Percentiles rank a stretch among this genome's conserved stretches.
Evolutionary conservation across 257 asterid species (phyloP).

Genomic region (Euphrasia confusa): DNA sequence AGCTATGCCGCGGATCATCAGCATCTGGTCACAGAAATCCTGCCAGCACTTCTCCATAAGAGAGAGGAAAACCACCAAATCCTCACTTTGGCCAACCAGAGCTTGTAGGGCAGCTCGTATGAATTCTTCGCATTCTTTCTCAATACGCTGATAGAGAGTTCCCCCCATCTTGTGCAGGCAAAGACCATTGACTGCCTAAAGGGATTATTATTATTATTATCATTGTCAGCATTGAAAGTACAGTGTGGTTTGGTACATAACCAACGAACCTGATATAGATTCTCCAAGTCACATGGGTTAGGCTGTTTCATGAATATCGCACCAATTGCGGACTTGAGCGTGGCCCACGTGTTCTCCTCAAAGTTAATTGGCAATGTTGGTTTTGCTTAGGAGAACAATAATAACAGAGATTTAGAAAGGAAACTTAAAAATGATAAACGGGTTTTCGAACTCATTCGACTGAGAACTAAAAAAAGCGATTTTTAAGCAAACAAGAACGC

Average conservation of each 20-base stretch:
- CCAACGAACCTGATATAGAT: slow-evolving; percentile 54
- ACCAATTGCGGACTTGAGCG: slow-evolving; percentile 59
- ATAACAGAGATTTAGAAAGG: neutral
- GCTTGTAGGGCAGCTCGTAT: slow-evolving; percentile 43
- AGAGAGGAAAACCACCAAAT: slow-evolving; percentile 60
- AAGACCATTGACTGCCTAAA: slow-evolving; percentile 60
- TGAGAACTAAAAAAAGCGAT: neutral
- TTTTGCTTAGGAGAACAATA: slow-evolving; percentile 34
- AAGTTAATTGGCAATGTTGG: slow-evolving; percentile 57
- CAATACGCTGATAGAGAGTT: slow-evolving; percentile 54
- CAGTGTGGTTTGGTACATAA: slow-evolving; percentile 3
- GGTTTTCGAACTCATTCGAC: neutral
- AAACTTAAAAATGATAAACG: neutral
- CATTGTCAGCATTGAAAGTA: slow-evolving; percentile 18
- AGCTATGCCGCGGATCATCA: slow-evolving; percentile 81
- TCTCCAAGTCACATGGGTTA: slow-evolving; percentile 64
- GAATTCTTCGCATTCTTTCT: slow-evolving; percentile 58
- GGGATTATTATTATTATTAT: neutral
- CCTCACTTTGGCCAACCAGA: slow-evolving; percentile 70
- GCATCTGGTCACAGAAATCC: slow-evolving; percentile 79
- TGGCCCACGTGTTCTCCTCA: slow-evolving; percentile 64
- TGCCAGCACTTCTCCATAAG: slow-evolving; percentile 82
- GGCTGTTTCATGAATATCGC: slow-evolving; percentile 67
- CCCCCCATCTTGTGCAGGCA: slow-evolving; percentile 76
- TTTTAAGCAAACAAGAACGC: neutral